Evolutionary conservation across 2,329 filamentous ascomycete species (phyloP).

Genomic region (Sporothrix curviconia): DNA sequence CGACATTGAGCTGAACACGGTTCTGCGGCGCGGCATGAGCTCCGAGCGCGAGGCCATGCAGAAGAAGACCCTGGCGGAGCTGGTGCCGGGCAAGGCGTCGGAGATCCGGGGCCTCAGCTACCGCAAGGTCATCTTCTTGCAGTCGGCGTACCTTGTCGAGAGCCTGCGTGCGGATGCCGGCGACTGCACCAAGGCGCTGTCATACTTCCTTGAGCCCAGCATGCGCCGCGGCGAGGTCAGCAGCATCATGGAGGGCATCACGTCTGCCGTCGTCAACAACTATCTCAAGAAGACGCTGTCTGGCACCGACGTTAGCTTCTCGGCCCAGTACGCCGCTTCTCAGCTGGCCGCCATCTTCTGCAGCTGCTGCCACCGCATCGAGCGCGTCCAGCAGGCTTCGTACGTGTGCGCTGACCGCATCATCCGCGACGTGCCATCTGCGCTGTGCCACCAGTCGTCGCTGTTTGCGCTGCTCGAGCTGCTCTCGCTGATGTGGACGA

Average conservation of each 20-base stretch:
- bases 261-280: constrained; percentile 63
- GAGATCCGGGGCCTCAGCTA: constrained; percentile 82
- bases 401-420: constrained; percentile 78
- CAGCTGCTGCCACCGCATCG: constrained; percentile 87
- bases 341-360: constrained; percentile 82
- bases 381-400: constrained; percentile 83
- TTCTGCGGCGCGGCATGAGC: constrained; percentile 79
- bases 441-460: constrained; percentile 81
- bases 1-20: constrained; percentile 92
- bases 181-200: constrained; percentile 81
- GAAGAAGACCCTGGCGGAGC: constrained; percentile 67
- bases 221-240: constrained; percentile 59
- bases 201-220: constrained; percentile 92
- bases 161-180: constrained; percentile 78
- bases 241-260: constrained; percentile 58
- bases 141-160: constrained; percentile 84
- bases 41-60: constrained; percentile 71
- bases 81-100: constrained; percentile 68
- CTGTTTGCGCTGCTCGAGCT: constrained; percentile 90
- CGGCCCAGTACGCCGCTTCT: constrained; percentile 82
- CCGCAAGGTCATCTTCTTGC: constrained; percentile 84
- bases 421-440: constrained; percentile 76
- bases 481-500: constrained; percentile 88
- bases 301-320: constrained; percentile 68
- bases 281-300: constrained; percentile 72